A percentile compares a stretch with the other conserved stretches of the same genome.
Evolutionary conservation across 2,329 filamentous ascomycete genomes (phyloP).

Genomic region (Neopestalotiopsis sp.): DNA sequence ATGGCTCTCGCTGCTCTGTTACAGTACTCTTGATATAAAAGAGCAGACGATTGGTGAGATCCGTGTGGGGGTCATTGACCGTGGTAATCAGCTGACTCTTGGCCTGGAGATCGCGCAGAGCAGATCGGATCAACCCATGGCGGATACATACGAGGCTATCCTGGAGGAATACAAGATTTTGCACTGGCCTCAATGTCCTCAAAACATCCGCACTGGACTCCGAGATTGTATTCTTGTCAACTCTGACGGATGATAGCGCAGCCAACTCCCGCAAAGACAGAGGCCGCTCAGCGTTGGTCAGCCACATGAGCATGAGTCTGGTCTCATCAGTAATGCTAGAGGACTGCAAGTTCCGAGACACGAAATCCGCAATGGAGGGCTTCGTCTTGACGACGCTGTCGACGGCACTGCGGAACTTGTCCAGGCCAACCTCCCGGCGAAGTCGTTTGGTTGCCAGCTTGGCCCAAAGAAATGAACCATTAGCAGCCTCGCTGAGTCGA

Average conservation of each 20-base stretch:
- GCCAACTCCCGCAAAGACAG: constrained; percentile 37
- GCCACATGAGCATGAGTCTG: constrained; percentile 40
- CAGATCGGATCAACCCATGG: constrained; percentile 37
- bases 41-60: constrained; percentile 38
- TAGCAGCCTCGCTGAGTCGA: constrained; percentile 37
- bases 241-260: constrained; percentile 34
- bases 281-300: constrained; percentile 41
- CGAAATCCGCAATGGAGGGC: constrained; percentile 36
- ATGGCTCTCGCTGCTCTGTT: constrained; percentile 36
- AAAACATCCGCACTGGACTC: constrained; percentile 32
- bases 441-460: constrained; percentile 39
- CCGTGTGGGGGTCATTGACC: constrained; percentile 39
- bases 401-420: constrained; percentile 29
- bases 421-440: background rate
- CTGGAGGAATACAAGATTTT: constrained; percentile 38
- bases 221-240: constrained; percentile 34
- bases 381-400: constrained; percentile 33
- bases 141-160: constrained; percentile 40
- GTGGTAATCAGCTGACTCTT: constrained; percentile 36
- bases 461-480: constrained; percentile 44
- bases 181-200: constrained; percentile 34
- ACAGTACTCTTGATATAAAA: constrained; percentile 38
- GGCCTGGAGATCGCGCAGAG: constrained; percentile 34
- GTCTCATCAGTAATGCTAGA: constrained; percentile 34
- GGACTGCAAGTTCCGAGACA: constrained; percentile 31